A percentile compares a stretch with the other conserved stretches of the same genome.
phyloP scores from a whole-genome alignment of 805 yeast genomes.

The Wickerhamomyces xylosicus region DNA sequence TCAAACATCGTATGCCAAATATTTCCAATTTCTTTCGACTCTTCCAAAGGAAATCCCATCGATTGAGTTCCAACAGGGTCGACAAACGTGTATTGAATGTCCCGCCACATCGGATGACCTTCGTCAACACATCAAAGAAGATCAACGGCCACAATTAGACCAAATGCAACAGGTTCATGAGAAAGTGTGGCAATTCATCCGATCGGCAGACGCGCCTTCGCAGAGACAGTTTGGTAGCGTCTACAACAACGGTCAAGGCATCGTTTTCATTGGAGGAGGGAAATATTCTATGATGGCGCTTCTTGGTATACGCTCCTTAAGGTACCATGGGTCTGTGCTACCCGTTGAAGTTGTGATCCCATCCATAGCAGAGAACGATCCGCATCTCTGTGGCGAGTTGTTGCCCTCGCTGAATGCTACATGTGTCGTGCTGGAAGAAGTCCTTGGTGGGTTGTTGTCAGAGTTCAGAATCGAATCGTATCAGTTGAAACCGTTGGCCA shows the following conservation, averaged over 20 bases:
- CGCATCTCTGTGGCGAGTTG: constrained; percentile 51
- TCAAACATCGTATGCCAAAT: too few species aligned
- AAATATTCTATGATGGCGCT: constrained; percentile 53
- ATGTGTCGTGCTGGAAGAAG: constrained; percentile 56
- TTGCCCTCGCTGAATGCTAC: constrained; percentile 45
- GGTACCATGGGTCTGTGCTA: constrained; percentile 46
- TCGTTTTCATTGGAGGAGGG: constrained; percentile 37
- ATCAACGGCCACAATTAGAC: background rate
- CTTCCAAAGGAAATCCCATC: too few species aligned
- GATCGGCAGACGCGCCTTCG: background rate
- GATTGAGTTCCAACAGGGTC: background rate
- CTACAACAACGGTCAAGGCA: background rate
- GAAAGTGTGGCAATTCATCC: background rate
- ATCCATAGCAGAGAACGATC: constrained; percentile 51
- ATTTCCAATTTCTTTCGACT: too few species aligned
- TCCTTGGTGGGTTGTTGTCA: constrained; percentile 26
- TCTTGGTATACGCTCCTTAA: constrained; percentile 49
- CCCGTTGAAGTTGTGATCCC: constrained; percentile 79
- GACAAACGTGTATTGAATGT: background rate
- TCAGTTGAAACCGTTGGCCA: constrained; percentile 60
- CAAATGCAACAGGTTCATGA: background rate
- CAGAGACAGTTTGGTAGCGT: too few species aligned
- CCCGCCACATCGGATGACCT: background rate
- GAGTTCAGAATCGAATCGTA: constrained; percentile 45
- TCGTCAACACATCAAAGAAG: background rate